Conservation (phyloP, 257 asterid species). For the Coffea canephora region DNA sequence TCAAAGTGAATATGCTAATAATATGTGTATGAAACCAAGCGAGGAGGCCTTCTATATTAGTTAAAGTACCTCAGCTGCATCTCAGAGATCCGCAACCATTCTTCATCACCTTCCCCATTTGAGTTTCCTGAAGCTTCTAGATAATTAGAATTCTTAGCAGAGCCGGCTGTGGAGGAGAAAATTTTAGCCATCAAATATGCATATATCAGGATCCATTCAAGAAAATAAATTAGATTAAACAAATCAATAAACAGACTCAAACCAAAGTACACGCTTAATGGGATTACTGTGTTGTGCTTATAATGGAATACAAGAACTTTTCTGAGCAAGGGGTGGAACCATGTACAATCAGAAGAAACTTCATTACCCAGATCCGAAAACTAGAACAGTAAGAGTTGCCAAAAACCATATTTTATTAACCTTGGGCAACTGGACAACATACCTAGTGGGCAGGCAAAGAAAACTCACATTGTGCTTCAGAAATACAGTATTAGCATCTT, state of each 20-base stretch:
- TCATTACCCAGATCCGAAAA: not conserved
- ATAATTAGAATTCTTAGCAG: conserved; percentile 29
- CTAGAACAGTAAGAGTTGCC: not conserved
- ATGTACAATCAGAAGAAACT: not conserved
- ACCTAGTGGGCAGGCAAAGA: too few species aligned
- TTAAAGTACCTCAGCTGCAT: conserved; percentile 69
- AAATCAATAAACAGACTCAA: not conserved
- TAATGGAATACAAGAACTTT: too few species aligned
- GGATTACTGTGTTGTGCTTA: not conserved
- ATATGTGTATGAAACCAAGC: not conserved
- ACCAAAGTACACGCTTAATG: not conserved
- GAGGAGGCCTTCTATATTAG: not conserved
- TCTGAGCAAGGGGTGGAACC: not conserved
- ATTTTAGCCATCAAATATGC: conserved; percentile 10
- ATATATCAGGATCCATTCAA: conserved; percentile 17
- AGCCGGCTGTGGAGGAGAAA: conserved; percentile 34
- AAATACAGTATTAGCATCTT: not conserved
- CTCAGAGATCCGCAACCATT: conserved; percentile 65
- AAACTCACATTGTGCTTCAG: not conserved
- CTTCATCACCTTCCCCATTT: conserved; percentile 58
- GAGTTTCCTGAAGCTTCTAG: conserved; percentile 41
- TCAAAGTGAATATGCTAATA: not conserved
- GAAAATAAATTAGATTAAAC: not conserved
- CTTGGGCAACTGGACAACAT: not conserved
- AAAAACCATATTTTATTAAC: not conserved